Percentiles rank a stretch among this genome's conserved stretches.
phyloP scores from a whole-genome alignment of 1,284 basidiomycete species.

The Melanopsichium pennsylvanicum region DNA sequence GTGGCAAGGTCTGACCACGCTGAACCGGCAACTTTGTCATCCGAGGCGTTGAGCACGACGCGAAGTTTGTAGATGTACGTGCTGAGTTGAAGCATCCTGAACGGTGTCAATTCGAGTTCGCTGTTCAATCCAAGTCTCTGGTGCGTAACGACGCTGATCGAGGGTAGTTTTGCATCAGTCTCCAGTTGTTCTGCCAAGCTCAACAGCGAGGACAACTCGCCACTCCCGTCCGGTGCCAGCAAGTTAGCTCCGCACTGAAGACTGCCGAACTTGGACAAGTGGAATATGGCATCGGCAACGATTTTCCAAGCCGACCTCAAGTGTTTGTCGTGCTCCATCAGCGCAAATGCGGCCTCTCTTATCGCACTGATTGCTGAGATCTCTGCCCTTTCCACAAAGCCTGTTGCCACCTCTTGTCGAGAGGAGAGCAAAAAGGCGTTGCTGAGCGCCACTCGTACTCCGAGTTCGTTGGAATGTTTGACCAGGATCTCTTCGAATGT shows the following conservation, averaged over 20 bases:
- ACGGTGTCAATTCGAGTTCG: slow-evolving; percentile 8
- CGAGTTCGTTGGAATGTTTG: slow-evolving; percentile 72
- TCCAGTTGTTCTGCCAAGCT: slow-evolving; percentile 38
- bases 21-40: slow-evolving; percentile 47
- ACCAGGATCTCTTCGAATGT: slow-evolving; percentile 74
- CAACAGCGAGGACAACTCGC: slow-evolving; percentile 23
- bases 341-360: slow-evolving; percentile 70
- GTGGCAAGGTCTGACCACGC: slow-evolving; percentile 64
- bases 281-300: slow-evolving; percentile 78
- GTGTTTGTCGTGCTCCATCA: slow-evolving; percentile 69
- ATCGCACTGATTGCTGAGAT: slow-evolving; percentile 75
- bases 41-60: slow-evolving; percentile 47
- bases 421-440: slow-evolving; percentile 80
- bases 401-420: slow-evolving; percentile 73
- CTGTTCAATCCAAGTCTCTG: slow-evolving; percentile 8
- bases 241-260: slow-evolving; percentile 2
- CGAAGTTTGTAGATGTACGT: slow-evolving; percentile 59
- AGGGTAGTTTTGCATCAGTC: slow-evolving; percentile 51
- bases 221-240: slow-evolving; percentile 3
- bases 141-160: slow-evolving; percentile 40
- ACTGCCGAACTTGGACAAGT: slow-evolving; percentile 50
- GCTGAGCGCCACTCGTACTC: slow-evolving; percentile 77
- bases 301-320: slow-evolving; percentile 78
- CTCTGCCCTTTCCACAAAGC: slow-evolving; percentile 79
- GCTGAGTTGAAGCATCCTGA: slow-evolving; percentile 23